phyloP scores from a whole-genome alignment of 2,329 filamentous ascomycete species.

The Gnomoniopsis sp. region DNA sequence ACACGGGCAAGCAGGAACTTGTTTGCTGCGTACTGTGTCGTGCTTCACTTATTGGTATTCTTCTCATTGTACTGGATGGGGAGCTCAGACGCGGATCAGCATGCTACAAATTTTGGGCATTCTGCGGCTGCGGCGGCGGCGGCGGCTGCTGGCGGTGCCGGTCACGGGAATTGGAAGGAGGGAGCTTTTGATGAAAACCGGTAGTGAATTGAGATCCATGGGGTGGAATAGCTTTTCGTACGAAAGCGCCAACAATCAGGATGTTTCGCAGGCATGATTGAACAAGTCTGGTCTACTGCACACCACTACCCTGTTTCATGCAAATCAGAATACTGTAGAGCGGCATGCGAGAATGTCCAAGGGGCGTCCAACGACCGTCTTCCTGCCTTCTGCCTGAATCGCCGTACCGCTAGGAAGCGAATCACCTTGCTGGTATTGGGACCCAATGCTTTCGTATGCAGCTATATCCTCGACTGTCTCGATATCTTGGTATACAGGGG shows the following conservation, averaged over 20 bases:
- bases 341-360: too few species aligned
- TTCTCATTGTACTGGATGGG: conserved; percentile 83
- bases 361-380: too few species aligned
- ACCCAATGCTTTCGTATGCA: too few species aligned
- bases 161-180: conserved; percentile 50
- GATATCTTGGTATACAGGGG: too few species aligned
- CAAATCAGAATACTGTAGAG: too few species aligned
- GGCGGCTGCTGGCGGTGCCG: conserved; percentile 36
- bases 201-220: not conserved
- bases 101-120: conserved; percentile 55
- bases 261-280: not conserved
- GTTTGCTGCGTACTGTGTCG: conserved; percentile 89
- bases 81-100: conserved; percentile 60
- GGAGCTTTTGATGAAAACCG: conserved; percentile 47
- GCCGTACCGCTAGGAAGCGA: too few species aligned
- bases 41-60: conserved; percentile 84
- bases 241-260: not conserved
- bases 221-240: not conserved
- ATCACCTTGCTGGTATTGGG: too few species aligned
- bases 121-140: conserved; percentile 41
- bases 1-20: conserved; percentile 88
- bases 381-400: too few species aligned
- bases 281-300: too few species aligned
- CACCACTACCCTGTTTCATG: too few species aligned
- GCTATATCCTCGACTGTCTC: too few species aligned